These are phyloP conservation scores for Stagonosporopsis chrysanthemi DNA, from an alignment of 2,329 filamentous ascomycete genomes.

Conservation along the genomic window DNA sequence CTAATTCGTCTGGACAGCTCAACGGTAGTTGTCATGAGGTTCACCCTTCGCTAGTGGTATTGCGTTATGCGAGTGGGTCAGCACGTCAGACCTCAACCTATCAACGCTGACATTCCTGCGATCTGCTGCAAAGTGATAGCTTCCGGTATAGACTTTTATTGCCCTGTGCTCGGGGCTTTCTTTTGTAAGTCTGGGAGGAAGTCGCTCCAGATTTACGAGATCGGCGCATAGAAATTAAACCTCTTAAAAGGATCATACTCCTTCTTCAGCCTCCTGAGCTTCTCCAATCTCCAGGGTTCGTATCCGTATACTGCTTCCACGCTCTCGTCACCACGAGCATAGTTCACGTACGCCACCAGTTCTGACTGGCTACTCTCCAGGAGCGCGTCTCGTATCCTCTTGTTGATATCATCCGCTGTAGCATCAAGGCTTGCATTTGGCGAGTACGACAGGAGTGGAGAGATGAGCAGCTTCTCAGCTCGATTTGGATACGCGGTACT, in stretches of 20 bases:
- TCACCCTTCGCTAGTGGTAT: slow-evolving; percentile 13
- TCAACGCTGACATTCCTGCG: background rate
- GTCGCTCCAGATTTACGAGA: slow-evolving; percentile 3
- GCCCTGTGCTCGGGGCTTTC: background rate
- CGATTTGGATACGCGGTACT: slow-evolving; percentile 33
- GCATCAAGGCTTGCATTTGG: slow-evolving; percentile 2
- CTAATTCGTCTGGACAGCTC: background rate
- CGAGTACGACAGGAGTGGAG: background rate
- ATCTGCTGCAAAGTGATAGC: background rate
- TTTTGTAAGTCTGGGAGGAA: background rate
- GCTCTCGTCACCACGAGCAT: slow-evolving; percentile 40
- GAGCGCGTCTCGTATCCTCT: slow-evolving; percentile 1
- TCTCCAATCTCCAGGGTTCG: slow-evolving; percentile 45
- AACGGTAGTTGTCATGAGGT: background rate
- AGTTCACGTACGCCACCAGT: slow-evolving; percentile 44
- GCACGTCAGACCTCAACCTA: slow-evolving; percentile 17
- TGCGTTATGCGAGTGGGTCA: slow-evolving; percentile 20
- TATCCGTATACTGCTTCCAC: slow-evolving; percentile 44
- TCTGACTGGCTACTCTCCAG: background rate
- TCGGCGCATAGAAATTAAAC: slow-evolving; percentile 43
- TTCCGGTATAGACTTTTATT: background rate
- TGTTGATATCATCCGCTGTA: background rate
- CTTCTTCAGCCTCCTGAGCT: slow-evolving; percentile 41
- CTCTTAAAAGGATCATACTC: slow-evolving; percentile 42
- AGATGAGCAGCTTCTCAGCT: slow-evolving; percentile 19